Conservation (phyloP, 169 alveolate species). For the Ichthyophthirius multifiliis region DNA sequence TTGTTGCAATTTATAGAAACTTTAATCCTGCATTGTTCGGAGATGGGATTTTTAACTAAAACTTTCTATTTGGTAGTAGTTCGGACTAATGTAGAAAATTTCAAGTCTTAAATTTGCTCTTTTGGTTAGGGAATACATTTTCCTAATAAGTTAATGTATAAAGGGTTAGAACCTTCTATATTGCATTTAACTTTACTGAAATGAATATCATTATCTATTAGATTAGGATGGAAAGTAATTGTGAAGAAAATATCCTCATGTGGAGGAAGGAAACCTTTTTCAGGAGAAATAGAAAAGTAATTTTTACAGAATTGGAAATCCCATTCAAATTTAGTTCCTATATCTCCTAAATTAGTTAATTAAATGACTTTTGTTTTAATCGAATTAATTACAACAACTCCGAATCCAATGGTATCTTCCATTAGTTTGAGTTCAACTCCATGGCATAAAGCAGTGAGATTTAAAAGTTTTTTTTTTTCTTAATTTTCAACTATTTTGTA, state of each 20-base stretch:
- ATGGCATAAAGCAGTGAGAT: conserved; percentile 84
- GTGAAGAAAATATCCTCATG: conserved; percentile 79
- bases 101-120: conserved; percentile 70
- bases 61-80: conserved; percentile 70
- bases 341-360: conserved; percentile 86
- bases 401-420: conserved; percentile 88
- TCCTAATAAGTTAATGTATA: conserved; percentile 76
- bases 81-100: conserved; percentile 83
- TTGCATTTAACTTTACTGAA: conserved; percentile 80
- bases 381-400: conserved; percentile 81
- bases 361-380: conserved; percentile 67
- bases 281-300: conserved; percentile 62
- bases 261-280: conserved; percentile 81
- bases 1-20: conserved; percentile 74
- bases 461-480: conserved; percentile 76
- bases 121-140: conserved; percentile 74
- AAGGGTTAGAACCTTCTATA: conserved; percentile 81
- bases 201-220: conserved; percentile 71
- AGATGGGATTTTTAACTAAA: conserved; percentile 76
- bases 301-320: conserved; percentile 64
- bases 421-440: conserved; percentile 89
- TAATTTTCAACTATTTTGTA: conserved; percentile 73
- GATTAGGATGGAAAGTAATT: conserved; percentile 87
- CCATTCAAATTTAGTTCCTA: conserved; percentile 83
- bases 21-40: conserved; percentile 81